Evolutionary conservation across 139 green algal species (phyloP), one percentile per base, ranked within the genome.

Genomic region (Diplosphaera chodatii): DNA sequence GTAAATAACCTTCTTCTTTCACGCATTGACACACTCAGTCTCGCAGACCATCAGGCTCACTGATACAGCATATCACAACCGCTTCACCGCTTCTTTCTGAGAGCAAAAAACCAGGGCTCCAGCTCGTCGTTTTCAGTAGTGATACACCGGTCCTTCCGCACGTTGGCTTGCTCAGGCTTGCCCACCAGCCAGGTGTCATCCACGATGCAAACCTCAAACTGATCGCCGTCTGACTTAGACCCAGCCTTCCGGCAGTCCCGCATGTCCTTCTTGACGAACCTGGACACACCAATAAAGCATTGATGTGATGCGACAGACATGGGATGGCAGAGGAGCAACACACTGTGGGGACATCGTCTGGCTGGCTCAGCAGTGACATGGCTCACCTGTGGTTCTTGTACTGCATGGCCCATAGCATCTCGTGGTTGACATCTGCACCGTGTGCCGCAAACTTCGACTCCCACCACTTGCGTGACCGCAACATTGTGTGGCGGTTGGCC

Each of bases 141-240:
- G 40, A 84, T 82, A 55, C 76, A 82, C 18, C 78, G 55, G 37
- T 84, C 78, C 22, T 21, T 31, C 16, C 78, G 71, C 40, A 84
- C 40, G 56, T 84, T 84, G 65, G 77, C 74, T 66, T 84, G 78
- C 74, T 84, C 78, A 23, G 66, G 69, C 32, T 63, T 56, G 31
- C 78, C 78, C 22, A 84, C 78, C 66, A 84, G 68, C 78, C 78
- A 84, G 59, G 73, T 77, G 69, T 82, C 78, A 63, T 84, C 78
- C 40, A 84, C 76, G 28, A 76, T 70, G 78, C 78, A 84, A 1
- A 84, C 78, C 72, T 82, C 75, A 56, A 82, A 84, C 25, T 74
- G 55, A 16, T 75, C 78, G 30, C 78, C 78, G 20, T 84, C 78
- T 13, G 78, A 23, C 27, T 66, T 33, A 1, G 65, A 65, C n/a